Conservation (phyloP, 108 stramenopile species). For the Fragilaria crotonensis region DNA sequence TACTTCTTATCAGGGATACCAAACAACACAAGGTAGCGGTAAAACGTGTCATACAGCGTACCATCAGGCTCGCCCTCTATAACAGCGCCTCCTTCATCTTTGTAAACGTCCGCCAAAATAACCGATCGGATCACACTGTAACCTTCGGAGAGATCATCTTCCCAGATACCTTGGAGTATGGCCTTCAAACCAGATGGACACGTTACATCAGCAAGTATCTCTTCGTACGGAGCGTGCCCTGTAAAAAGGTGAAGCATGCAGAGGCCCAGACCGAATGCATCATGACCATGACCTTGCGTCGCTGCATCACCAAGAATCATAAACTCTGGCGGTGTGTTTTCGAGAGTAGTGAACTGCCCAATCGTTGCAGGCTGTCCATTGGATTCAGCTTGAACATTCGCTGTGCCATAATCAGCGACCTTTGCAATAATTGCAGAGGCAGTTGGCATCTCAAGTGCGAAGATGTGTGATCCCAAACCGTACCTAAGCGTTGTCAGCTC, state of each 20-base stretch:
- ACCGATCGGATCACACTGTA: slow-evolving; percentile 63
- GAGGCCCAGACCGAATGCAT: slow-evolving; percentile 91
- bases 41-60: slow-evolving; percentile 88
- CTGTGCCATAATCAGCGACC: slow-evolving; percentile 97
- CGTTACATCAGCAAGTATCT: slow-evolving; percentile 81
- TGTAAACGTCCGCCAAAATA: slow-evolving; percentile 57
- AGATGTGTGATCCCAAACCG: slow-evolving; percentile 71
- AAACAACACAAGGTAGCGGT: slow-evolving; percentile 88
- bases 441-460: slow-evolving; percentile 49
- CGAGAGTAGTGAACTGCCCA: slow-evolving; percentile 94
- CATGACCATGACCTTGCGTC: slow-evolving; percentile 82
- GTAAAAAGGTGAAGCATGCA: slow-evolving; percentile 94
- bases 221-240: slow-evolving; percentile 95
- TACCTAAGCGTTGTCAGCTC: slow-evolving; percentile 58
- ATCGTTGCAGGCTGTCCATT: slow-evolving; percentile 79
- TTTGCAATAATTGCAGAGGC: slow-evolving; percentile 71
- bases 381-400: slow-evolving; percentile 68
- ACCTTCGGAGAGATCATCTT: slow-evolving; percentile 32
- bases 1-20: slow-evolving; percentile 66
- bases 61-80: slow-evolving; percentile 67
- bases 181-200: slow-evolving; percentile 63
- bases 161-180: slow-evolving; percentile 75
- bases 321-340: slow-evolving; percentile 94
- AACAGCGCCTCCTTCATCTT: slow-evolving; percentile 69
- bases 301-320: slow-evolving; percentile 85